Evolutionary conservation across 805 yeast genomes (phyloP).

Genomic region (Spencermartinsiella europaea): DNA sequence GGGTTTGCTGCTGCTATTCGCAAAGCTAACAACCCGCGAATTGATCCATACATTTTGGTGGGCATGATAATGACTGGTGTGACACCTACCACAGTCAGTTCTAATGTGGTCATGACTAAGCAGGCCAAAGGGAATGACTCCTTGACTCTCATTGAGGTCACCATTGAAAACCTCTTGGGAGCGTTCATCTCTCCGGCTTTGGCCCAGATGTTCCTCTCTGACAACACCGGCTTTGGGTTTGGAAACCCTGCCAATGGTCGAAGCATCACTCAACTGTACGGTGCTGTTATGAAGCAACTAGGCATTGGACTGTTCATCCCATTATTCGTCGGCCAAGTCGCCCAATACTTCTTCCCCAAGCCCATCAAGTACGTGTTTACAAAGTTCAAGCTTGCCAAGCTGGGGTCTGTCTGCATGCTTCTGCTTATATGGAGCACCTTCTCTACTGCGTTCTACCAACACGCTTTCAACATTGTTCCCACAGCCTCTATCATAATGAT

Average conservation of each 20-base stretch:
- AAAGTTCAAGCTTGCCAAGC: constrained; percentile 58
- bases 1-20: constrained; percentile 68
- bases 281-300: constrained; percentile 78
- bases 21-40: constrained; percentile 49
- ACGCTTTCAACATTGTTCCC: constrained; percentile 68
- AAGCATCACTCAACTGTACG: constrained; percentile 54
- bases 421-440: constrained; percentile 75
- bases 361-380: constrained; percentile 57
- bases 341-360: constrained; percentile 64
- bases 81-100: constrained; percentile 88
- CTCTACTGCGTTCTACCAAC: constrained; percentile 79
- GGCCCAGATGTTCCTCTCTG: constrained; percentile 59
- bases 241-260: constrained; percentile 66
- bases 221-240: constrained; percentile 54
- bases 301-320: constrained; percentile 84
- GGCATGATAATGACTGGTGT: constrained; percentile 80
- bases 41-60: constrained; percentile 70
- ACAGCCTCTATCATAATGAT: constrained; percentile 67
- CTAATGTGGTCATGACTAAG: constrained; percentile 89
- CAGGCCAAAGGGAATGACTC: constrained; percentile 79
- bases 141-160: constrained; percentile 75
- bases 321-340: constrained; percentile 77
- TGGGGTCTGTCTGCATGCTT: constrained; percentile 75
- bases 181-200: constrained; percentile 86
- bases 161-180: constrained; percentile 78